Evolutionary conservation across 441 rosid genomes (phyloP), one percentile per base, ranked within the genome.

Genomic region (Arabidopsis lyrata): DNA sequence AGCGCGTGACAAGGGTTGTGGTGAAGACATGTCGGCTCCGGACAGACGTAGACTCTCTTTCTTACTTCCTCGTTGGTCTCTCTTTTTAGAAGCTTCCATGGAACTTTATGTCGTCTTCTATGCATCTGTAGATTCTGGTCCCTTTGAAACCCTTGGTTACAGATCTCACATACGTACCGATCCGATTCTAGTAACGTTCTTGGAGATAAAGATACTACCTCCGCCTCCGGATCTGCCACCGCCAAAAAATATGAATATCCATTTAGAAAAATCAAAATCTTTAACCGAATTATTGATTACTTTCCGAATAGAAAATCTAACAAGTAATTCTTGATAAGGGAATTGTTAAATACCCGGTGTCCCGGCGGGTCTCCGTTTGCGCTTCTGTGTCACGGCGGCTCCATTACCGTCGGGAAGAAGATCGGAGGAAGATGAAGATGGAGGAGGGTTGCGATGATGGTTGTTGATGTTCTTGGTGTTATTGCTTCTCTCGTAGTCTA

Each of bases 51-150:
- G 34, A 90, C 96, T 50, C 96, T 67, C 76, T 90, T 90, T 78
- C 74, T 83, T 52, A 85, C 89, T 63, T 66, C 89, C 5, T 87
- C 86, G 1, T 83, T 84, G 1, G 81, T 84, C 77, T 91, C 98
- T 78, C 94, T 83, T 75, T 91, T 93, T 1, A 93, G 83, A 22
- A 93, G 84, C 84, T 89, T 91, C 96, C 97, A 93, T 3, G 94
- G 97, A n/a, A 90, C 97, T 83, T 94, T 94, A 80, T 94, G 99
- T 31, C 99, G 64, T 68, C 99, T 74, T 70, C 97, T 72, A 49
- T 95, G 99, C 99, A 95, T 95, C 86, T 92, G 99, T 29, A 95
- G 84, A 84, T 95, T 95, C 67, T 95, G 99, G 72, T 95, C 99
- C 72, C 99, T 81, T 58, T 95, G 97, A 61, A 95, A 95, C 2